Conservation (phyloP, 768 basidiomycete genomes). For the Lanmaoa rubissima region DNA sequence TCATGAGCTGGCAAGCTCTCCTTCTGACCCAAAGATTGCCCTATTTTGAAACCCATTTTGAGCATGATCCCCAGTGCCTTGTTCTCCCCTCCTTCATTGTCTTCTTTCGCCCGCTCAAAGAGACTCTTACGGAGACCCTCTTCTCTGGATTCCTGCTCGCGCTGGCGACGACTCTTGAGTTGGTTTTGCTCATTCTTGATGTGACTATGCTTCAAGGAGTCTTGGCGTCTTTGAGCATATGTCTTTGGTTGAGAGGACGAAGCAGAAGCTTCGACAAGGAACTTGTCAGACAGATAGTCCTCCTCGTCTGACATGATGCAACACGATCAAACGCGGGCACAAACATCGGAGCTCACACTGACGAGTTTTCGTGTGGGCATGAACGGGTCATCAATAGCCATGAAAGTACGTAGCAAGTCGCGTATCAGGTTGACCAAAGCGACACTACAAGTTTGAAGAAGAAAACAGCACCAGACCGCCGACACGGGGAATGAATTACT, state of each 20-base stretch:
- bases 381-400: constrained; percentile 28
- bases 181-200: constrained; percentile 67
- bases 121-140: constrained; percentile 79
- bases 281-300: constrained; percentile 89
- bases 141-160: constrained; percentile 70
- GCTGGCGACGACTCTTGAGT: constrained; percentile 59
- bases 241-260: constrained; percentile 48
- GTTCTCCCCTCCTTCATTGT: constrained; percentile 47
- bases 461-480: constrained; percentile 50
- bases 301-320: constrained; percentile 66
- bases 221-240: constrained; percentile 69
- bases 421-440: constrained; percentile 25
- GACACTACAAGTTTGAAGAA: constrained; percentile 32
- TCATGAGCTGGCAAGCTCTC: constrained; percentile 11
- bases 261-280: constrained; percentile 48
- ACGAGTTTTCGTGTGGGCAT: constrained; percentile 6
- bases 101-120: constrained; percentile 73
- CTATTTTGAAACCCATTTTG: constrained; percentile 91
- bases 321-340: constrained; percentile 1
- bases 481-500: constrained; percentile 23
- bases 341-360: constrained; percentile 20
- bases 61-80: constrained; percentile 89
- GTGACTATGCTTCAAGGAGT: constrained; percentile 54
- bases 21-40: constrained; percentile 65
- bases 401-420: constrained; percentile 30